These are phyloP conservation scores for Aspergillus spinulosporus DNA, from an alignment of 2,329 filamentous ascomycete species.

Conservation along the genomic window DNA sequence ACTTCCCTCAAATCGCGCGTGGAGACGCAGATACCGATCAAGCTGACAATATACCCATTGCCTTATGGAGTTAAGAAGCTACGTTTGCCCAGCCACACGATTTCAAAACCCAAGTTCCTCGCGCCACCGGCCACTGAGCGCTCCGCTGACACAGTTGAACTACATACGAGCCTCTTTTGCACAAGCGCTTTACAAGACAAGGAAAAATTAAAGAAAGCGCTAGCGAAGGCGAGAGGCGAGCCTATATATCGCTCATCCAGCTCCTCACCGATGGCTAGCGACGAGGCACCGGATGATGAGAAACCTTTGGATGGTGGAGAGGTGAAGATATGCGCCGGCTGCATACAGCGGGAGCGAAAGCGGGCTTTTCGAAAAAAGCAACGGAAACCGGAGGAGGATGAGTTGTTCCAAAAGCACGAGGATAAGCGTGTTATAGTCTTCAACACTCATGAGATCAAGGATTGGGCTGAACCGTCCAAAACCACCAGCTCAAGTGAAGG, in stretches of 20 bases:
- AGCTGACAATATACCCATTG: conserved; percentile 73
- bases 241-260: conserved; percentile 38
- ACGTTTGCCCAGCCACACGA: conserved; percentile 84
- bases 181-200: conserved; percentile 84
- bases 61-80: conserved; percentile 75
- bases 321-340: conserved; percentile 87
- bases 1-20: conserved; percentile 83
- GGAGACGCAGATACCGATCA: conserved; percentile 92
- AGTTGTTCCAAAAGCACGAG: conserved; percentile 80
- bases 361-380: conserved; percentile 88
- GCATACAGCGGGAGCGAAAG: conserved; percentile 87
- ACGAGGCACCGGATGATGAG: conserved; percentile 63
- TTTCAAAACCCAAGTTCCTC: conserved; percentile 90
- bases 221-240: conserved; percentile 57
- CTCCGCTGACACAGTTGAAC: conserved; percentile 72
- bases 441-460: conserved; percentile 83
- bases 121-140: conserved; percentile 68
- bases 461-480: conserved; percentile 68
- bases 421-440: conserved; percentile 82
- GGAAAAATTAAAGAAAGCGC: conserved; percentile 65
- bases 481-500: conserved; percentile 50
- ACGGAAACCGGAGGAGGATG: conserved; percentile 89
- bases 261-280: conserved; percentile 43
- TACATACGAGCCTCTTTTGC: conserved; percentile 81
- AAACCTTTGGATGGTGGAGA: conserved; percentile 87